These are phyloP conservation scores for Ramularia collo-cygni DNA, from an alignment of 2,329 filamentous ascomycete species.

Conservation along the genomic window DNA sequence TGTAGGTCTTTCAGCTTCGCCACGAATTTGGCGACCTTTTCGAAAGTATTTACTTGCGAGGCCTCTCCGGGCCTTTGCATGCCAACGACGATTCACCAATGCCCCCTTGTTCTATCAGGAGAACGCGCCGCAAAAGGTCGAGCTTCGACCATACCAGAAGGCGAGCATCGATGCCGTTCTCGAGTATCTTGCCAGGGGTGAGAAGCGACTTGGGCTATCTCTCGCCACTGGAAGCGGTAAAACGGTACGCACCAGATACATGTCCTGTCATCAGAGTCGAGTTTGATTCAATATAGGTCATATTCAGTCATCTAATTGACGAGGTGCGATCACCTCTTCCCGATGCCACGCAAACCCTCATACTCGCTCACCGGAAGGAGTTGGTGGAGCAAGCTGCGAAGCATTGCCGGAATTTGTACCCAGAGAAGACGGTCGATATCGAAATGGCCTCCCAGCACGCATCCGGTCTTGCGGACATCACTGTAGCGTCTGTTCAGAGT, in stretches of 20 bases:
- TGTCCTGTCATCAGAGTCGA: constrained; percentile 26
- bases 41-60: too few relatives aligned
- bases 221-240: constrained; percentile 83
- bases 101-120: not conserved
- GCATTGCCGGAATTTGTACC: constrained; percentile 77
- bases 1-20: constrained; percentile 1
- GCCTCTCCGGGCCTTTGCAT: not conserved
- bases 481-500: constrained; percentile 82
- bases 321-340: constrained; percentile 55
- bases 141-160: constrained; percentile 67
- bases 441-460: constrained; percentile 81
- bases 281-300: constrained; percentile 51
- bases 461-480: constrained; percentile 80
- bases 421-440: constrained; percentile 72
- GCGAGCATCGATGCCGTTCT: constrained; percentile 81
- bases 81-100: constrained; percentile 3
- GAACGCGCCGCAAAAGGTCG: constrained; percentile 4
- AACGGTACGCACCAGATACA: constrained; percentile 44
- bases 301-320: constrained; percentile 92
- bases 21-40: too few relatives aligned
- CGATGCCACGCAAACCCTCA: constrained; percentile 68
- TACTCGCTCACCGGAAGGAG: constrained; percentile 86
- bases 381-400: constrained; percentile 87
- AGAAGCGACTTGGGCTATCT: constrained; percentile 74
- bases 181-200: constrained; percentile 57